Percentiles rank a stretch among this genome's conserved stretches.
phyloP scores from a whole-genome alignment of 1,284 basidiomycete genomes.

The Austroboletus sp. region DNA sequence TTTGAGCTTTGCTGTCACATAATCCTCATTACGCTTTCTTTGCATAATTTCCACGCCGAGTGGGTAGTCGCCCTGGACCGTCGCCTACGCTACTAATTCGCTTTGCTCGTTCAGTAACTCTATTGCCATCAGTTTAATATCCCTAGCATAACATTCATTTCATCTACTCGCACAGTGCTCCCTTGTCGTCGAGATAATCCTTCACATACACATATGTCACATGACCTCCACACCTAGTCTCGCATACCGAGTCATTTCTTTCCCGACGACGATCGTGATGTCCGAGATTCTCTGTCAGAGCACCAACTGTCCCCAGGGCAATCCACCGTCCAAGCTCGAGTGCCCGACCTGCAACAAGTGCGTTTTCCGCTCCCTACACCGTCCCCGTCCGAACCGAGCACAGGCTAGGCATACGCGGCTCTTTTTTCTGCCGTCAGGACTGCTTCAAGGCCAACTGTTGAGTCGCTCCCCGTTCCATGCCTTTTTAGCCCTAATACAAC shows the following conservation, averaged over 20 bases:
- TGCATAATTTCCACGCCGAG: slow-evolving; percentile 31
- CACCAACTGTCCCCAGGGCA: slow-evolving; percentile 60
- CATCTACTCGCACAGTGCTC: slow-evolving; percentile 16
- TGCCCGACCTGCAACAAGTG: slow-evolving; percentile 81
- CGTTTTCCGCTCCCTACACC: slow-evolving; percentile 19
- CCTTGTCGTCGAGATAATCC: slow-evolving; percentile 10
- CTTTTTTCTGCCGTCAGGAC: slow-evolving; percentile 78
- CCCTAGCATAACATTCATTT: slow-evolving; percentile 23
- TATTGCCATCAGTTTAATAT: slow-evolving; percentile 29
- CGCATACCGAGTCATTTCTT: too few relatives aligned
- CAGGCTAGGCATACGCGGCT: slow-evolving; percentile 73
- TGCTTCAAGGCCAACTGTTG: slow-evolving; percentile 79
- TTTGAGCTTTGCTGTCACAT: slow-evolving; percentile 33
- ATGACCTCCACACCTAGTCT: neutral
- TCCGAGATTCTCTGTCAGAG: slow-evolving; percentile 58
- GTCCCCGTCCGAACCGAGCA: slow-evolving; percentile 6
- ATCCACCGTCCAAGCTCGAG: slow-evolving; percentile 69
- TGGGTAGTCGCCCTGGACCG: slow-evolving; percentile 30
- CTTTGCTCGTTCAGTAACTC: slow-evolving; percentile 28
- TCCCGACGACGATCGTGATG: slow-evolving; percentile 9
- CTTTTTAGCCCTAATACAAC: neutral
- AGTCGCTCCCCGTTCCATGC: slow-evolving; percentile 31
- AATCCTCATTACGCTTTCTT: slow-evolving; percentile 30
- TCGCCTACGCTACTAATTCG: slow-evolving; percentile 31
- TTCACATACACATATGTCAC: neutral